A percentile compares a stretch with the other conserved stretches of the same genome.
phyloP scores from a whole-genome alignment of 179 eudicot species.

The Pouteria campechiana region DNA sequence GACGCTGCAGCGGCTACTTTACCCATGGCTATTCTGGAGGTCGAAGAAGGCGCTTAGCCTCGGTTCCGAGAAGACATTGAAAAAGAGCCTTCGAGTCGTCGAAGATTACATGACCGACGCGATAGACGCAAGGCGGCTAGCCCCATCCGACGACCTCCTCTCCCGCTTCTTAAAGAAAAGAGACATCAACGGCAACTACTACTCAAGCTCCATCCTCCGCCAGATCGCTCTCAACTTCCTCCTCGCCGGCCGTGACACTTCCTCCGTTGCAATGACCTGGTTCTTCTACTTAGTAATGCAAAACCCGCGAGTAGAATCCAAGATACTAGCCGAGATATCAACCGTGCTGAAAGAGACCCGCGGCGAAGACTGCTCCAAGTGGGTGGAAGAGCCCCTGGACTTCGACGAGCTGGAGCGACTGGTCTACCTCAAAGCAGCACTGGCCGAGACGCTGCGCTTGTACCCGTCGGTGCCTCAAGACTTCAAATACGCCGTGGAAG shows the following conservation, averaged over 20 bases:
- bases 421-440: conserved; percentile 58
- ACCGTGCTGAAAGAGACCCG: conserved; percentile 42
- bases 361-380: conserved; percentile 22
- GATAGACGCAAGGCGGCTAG: conserved; percentile 30
- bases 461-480: conserved; percentile 86
- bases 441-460: conserved; percentile 59
- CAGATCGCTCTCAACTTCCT: conserved; percentile 72
- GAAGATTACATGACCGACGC: conserved; percentile 60
- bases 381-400: conserved; percentile 47
- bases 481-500: conserved; percentile 58
- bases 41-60: conserved; percentile 35
- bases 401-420: conserved; percentile 72
- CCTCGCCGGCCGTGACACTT: conserved; percentile 78
- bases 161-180: conserved; percentile 61
- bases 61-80: conserved; percentile 37
- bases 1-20: conserved; percentile 49
- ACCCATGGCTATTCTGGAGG: conserved; percentile 52
- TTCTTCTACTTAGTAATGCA: conserved; percentile 80
- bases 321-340: conserved; percentile 36
- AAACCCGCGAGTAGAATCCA: conserved; percentile 35
- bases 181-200: conserved; percentile 40
- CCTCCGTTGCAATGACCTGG: conserved; percentile 79
- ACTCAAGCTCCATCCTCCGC: conserved; percentile 34
- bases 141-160: conserved; percentile 57
- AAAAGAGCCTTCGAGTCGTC: conserved; percentile 37